A percentile compares a stretch with the other conserved stretches of the same genome.
These are phyloP conservation scores for Leucocoprinus sp. DNA, from an alignment of 768 basidiomycete genomes.

Conservation along the genomic window DNA sequence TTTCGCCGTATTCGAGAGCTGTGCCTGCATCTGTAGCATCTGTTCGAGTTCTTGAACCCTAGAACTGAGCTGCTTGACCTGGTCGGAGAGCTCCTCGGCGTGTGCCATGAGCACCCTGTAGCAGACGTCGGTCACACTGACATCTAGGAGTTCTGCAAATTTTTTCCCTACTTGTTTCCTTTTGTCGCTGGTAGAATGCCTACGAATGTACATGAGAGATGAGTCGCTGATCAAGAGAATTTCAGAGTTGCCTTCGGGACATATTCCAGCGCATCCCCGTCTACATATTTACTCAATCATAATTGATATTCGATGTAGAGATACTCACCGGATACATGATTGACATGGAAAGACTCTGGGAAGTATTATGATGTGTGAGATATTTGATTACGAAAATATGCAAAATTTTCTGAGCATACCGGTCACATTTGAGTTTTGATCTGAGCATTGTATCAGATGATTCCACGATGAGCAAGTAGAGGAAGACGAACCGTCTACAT, in stretches of 20 bases:
- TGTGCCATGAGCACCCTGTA: slow-evolving; percentile 43
- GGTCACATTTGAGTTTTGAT: slow-evolving; percentile 50
- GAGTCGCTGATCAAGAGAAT: not conserved
- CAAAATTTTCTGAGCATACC: slow-evolving; percentile 18
- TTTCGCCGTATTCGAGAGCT: slow-evolving; percentile 2
- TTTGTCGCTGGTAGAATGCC: slow-evolving; percentile 46
- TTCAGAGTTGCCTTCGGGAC: slow-evolving; percentile 38
- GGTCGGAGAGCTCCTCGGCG: slow-evolving; percentile 37
- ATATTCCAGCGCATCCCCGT: slow-evolving; percentile 43
- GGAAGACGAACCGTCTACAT: slow-evolving; percentile 34
- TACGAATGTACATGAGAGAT: slow-evolving; percentile 3
- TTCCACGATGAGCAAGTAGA: not conserved
- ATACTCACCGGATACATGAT: slow-evolving; percentile 36
- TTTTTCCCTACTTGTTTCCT: slow-evolving; percentile 41
- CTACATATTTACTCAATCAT: slow-evolving; percentile 15
- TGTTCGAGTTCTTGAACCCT: slow-evolving; percentile 39
- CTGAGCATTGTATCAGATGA: slow-evolving; percentile 16
- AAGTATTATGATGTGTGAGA: not conserved
- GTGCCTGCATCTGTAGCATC: slow-evolving; percentile 23
- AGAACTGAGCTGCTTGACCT: slow-evolving; percentile 34
- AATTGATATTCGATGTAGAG: not conserved
- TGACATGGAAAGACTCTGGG: slow-evolving; percentile 45
- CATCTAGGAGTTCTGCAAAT: too few species aligned
- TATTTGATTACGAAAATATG: not conserved
- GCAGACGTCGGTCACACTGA: not conserved